Evolutionary conservation across 129 eudicot genomes (phyloP), one percentile per base, ranked within the genome.

Genomic region (Helichrysum umbraculigerum): DNA sequence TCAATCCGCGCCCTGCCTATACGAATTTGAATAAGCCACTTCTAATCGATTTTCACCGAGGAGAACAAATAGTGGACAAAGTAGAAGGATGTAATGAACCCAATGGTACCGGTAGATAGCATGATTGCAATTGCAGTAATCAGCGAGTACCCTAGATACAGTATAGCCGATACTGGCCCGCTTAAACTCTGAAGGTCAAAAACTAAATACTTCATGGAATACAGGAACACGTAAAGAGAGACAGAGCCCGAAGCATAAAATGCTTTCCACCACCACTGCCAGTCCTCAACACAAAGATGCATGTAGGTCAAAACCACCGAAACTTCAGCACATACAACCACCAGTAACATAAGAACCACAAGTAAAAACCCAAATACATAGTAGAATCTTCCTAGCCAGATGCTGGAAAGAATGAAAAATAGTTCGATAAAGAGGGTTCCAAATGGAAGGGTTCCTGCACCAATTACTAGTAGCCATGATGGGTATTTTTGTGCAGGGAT

Each of bases 201-300:
- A 33, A 88, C 81, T 84, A 88, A 64, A 81, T 88, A 88, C 79
- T 88, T 88, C 67, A 88, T 78, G 59, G 92, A 88, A 80, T 88
- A 88, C 63, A 88, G 78, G 79, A 88, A 88, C 17, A 88, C 89
- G 2, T 88, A 88, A 28, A 88, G 77, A 4, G 89, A 76, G 22
- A 88, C 92, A 7, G 92, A 88, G 21, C 92, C 92, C 0, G 89
- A 85, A 35, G 92, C 89, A 51, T 80, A 88, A 80, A 88, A 88
- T n/a, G 92, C 87, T 68, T 88, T 88, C 92, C 92, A 88, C 92
- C 92, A 88, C 92, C 92, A 88, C 84, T 85, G 88, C 92, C 92
- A 88, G 66, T 88, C 92, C 81, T 88, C 92, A n/a, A 85, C 86
- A 25, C 81, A 83, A 17, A 83, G 81, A 76, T 83, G 82, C 86